Evolutionary conservation across 805 yeast species (phyloP).

Genomic region (Nakazawaea ishiwadae): DNA sequence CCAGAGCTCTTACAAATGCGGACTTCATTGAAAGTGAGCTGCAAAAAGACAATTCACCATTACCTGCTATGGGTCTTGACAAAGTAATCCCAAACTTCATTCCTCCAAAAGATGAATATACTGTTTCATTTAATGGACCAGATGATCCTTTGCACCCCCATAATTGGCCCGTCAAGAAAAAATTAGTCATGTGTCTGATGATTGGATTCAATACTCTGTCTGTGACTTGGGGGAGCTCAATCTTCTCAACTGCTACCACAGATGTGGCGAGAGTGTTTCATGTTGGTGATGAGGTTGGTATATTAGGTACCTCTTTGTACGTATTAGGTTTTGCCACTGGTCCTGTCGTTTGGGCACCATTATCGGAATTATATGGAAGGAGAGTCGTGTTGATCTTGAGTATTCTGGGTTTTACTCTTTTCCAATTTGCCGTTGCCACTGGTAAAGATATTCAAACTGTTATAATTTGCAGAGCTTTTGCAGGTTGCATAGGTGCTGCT

Average conservation of each 20-base stretch:
- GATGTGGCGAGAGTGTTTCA: slow-evolving; percentile 46
- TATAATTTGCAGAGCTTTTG: slow-evolving; percentile 72
- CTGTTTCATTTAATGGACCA: slow-evolving; percentile 73
- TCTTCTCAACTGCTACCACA: slow-evolving; percentile 60
- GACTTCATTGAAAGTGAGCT: slow-evolving; percentile 23
- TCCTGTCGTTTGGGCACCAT: slow-evolving; percentile 86
- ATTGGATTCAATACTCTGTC: slow-evolving; percentile 45
- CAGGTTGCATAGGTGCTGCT: slow-evolving; percentile 80
- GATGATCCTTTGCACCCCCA: slow-evolving; percentile 78
- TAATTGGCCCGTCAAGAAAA: slow-evolving; percentile 59
- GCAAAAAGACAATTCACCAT: slow-evolving; percentile 28
- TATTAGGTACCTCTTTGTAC: slow-evolving; percentile 72
- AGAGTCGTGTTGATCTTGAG: slow-evolving; percentile 54
- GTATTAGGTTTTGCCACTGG: slow-evolving; percentile 95
- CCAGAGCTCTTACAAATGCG: slow-evolving; percentile 38
- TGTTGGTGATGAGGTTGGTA: slow-evolving; percentile 64
- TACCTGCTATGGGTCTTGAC: slow-evolving; percentile 65
- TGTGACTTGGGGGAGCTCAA: slow-evolving; percentile 78
- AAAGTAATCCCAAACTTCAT: slow-evolving; percentile 58
- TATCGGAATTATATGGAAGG: slow-evolving; percentile 77
- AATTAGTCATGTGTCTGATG: slow-evolving; percentile 35
- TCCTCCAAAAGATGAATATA: slow-evolving; percentile 50
- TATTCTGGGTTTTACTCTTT: slow-evolving; percentile 49
- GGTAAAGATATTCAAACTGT: slow-evolving; percentile 76
- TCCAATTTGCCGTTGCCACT: slow-evolving; percentile 73